Conservation (phyloP, 257 asterid genomes). For the Phtheirospermum japonicum region DNA sequence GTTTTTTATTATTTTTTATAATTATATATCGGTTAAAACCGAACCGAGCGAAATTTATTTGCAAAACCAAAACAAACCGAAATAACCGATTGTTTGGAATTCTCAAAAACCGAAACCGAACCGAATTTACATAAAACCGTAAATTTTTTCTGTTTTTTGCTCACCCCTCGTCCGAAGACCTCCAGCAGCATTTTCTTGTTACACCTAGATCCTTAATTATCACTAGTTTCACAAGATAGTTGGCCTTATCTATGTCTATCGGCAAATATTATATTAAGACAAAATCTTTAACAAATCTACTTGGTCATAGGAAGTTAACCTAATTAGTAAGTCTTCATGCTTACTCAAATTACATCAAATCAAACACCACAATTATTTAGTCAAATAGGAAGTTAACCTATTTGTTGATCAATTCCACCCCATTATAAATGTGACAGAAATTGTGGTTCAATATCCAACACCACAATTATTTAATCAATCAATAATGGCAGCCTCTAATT, state of each 20-base stretch:
- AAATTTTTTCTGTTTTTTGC: too few relatives aligned
- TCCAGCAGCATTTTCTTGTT: constrained; percentile 2
- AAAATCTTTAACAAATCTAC: background rate
- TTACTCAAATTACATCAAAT: constrained; percentile 11
- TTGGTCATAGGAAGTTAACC: constrained; percentile 28
- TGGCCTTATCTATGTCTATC: constrained; percentile 16
- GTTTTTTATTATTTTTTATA: too few relatives aligned
- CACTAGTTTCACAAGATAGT: constrained; percentile 11
- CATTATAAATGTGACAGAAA: constrained; percentile 29
- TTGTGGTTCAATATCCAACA: background rate
- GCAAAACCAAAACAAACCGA: too few relatives aligned
- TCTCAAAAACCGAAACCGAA: too few relatives aligned
- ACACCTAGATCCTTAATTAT: background rate
- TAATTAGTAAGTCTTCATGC: constrained; percentile 19
- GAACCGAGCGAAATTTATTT: too few relatives aligned
- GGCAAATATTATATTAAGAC: background rate
- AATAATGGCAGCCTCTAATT: constrained; percentile 31
- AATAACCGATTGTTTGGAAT: too few relatives aligned
- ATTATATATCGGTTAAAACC: too few relatives aligned
- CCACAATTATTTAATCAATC: constrained; percentile 1
- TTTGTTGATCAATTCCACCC: too few relatives aligned
- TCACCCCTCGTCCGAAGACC: too few relatives aligned
- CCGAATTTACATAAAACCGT: too few relatives aligned
- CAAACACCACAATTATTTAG: constrained; percentile 6
- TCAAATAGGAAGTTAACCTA: too few relatives aligned